Percentiles rank a stretch among this genome's conserved stretches.
These are phyloP conservation scores for Daphne laureola DNA, from an alignment of 441 rosid genomes.

Conservation along the genomic window DNA sequence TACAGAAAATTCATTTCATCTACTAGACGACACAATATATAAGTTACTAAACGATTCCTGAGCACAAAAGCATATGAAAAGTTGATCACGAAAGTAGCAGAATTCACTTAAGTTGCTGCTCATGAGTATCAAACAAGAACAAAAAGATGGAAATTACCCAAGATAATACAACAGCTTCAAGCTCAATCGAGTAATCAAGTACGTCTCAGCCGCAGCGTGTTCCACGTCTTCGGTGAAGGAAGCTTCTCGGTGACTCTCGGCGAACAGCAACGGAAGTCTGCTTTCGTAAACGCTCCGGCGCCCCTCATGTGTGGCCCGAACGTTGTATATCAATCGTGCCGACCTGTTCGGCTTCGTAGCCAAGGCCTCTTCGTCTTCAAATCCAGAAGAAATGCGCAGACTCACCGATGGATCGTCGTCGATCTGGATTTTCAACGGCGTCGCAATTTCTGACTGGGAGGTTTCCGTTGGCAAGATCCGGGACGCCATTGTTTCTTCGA, in stretches of 20 bases:
- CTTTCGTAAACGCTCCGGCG: slow-evolving; percentile 49
- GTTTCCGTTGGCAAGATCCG: slow-evolving; percentile 27
- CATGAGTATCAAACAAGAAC: background rate
- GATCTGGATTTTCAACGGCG: slow-evolving; percentile 25
- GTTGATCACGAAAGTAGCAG: too few relatives aligned
- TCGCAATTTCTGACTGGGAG: slow-evolving; percentile 16
- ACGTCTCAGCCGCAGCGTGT: slow-evolving; percentile 62
- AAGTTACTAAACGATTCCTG: too few relatives aligned
- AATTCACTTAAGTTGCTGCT: too few relatives aligned
- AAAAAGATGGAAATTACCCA: slow-evolving; percentile 32
- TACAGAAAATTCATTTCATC: too few relatives aligned
- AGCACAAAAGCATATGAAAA: too few relatives aligned
- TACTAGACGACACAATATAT: too few relatives aligned
- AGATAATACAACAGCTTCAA: slow-evolving; percentile 63
- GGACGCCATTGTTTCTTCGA: slow-evolving; percentile 27
- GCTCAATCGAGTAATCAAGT: slow-evolving; percentile 53
- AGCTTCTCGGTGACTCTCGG: slow-evolving; percentile 20
- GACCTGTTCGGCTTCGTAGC: slow-evolving; percentile 40
- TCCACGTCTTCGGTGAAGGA: slow-evolving; percentile 41
- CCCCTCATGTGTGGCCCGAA: slow-evolving; percentile 41
- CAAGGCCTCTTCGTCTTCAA: slow-evolving; percentile 24
- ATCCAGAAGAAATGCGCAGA: slow-evolving; percentile 39
- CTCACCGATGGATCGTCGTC: slow-evolving; percentile 36
- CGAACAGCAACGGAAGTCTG: slow-evolving; percentile 36
- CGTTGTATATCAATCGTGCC: slow-evolving; percentile 41